These are phyloP conservation scores for Rhizophagus prolifer DNA, from an alignment of 192 early-diverging fungal genomes.

Conservation along the genomic window DNA sequence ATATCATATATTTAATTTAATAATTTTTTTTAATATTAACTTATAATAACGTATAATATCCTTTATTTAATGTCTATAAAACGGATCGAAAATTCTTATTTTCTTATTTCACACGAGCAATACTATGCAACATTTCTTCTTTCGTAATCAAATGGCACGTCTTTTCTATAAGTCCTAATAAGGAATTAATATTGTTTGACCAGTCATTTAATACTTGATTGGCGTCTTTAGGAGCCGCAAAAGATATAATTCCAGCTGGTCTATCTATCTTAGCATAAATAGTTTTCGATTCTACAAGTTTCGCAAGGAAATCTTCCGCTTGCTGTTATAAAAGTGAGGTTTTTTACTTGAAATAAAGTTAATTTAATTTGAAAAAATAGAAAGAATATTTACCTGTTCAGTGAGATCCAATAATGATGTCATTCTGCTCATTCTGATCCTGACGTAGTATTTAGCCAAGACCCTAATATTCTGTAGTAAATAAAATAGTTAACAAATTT, in stretches of 20 bases:
- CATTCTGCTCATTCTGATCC: constrained; percentile 81
- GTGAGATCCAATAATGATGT: constrained; percentile 88
- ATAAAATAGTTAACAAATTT: not conserved
- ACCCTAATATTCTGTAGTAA: constrained; percentile 83
- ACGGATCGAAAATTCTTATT: not conserved
- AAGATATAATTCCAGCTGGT: constrained; percentile 85
- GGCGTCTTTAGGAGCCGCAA: constrained; percentile 79
- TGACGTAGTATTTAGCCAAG: constrained; percentile 93
- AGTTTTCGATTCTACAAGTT: constrained; percentile 91
- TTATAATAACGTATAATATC: too few species aligned
- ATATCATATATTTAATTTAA: not conserved
- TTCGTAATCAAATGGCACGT: constrained; percentile 89
- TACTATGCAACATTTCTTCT: constrained; percentile 88
- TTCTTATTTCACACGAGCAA: constrained; percentile 59
- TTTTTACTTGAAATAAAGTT: not conserved
- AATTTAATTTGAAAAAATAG: not conserved
- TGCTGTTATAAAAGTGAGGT: constrained; percentile 51
- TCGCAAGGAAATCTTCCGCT: constrained; percentile 89
- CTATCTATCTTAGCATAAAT: constrained; percentile 96
- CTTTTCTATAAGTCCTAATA: constrained; percentile 93
- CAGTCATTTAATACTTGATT: constrained; percentile 93
- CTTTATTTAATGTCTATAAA: too few species aligned
- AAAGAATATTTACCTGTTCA: constrained; percentile 46
- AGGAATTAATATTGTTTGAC: constrained; percentile 84
- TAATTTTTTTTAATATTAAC: not conserved